Percentiles rank a stretch among this genome's conserved stretches.
These are phyloP conservation scores for Vanrija humicola DNA, from an alignment of 1,284 basidiomycete genomes.

Conservation along the genomic window DNA sequence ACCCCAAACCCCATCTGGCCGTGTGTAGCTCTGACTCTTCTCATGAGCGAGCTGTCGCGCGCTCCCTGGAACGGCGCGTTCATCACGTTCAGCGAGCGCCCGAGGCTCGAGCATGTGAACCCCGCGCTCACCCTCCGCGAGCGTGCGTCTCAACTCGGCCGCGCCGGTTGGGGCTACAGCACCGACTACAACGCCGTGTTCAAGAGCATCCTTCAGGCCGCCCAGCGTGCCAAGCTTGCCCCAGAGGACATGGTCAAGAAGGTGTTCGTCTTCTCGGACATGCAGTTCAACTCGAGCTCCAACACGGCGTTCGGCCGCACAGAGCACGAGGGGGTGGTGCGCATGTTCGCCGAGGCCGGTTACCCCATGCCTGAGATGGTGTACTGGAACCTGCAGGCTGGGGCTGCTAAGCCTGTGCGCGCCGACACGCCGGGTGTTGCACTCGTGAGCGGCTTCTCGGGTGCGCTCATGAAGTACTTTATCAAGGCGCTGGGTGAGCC, in stretches of 20 bases:
- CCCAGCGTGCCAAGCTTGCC: constrained; percentile 56
- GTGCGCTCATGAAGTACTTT: constrained; percentile 67
- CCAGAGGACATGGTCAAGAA: constrained; percentile 68
- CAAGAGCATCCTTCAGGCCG: constrained; percentile 55
- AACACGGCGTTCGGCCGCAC: constrained; percentile 54
- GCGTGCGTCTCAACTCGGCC: constrained; percentile 49
- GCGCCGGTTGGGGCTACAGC: constrained; percentile 56
- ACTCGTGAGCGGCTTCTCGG: constrained; percentile 64
- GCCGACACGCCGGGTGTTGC: constrained; percentile 59
- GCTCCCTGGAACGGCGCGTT: constrained; percentile 63
- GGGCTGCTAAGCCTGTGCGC: constrained; percentile 53
- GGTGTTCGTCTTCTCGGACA: constrained; percentile 68
- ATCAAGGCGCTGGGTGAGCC: constrained; percentile 48
- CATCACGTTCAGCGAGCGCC: constrained; percentile 61
- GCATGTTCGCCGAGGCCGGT: constrained; percentile 57
- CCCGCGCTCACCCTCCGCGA: constrained; percentile 45
- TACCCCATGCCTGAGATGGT: constrained; percentile 64
- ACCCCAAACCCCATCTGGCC: constrained; percentile 56
- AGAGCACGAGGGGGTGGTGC: constrained; percentile 58
- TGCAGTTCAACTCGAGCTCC: constrained; percentile 62
- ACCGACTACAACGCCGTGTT: constrained; percentile 53
- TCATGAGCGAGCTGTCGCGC: constrained; percentile 59
- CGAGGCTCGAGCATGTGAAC: constrained; percentile 56
- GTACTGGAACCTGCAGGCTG: constrained; percentile 36
- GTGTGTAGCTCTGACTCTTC: constrained; percentile 62